A percentile compares a stretch with the other conserved stretches of the same genome.
Conservation (phyloP, 768 basidiomycete species). For the Termitomyces sp. region DNA sequence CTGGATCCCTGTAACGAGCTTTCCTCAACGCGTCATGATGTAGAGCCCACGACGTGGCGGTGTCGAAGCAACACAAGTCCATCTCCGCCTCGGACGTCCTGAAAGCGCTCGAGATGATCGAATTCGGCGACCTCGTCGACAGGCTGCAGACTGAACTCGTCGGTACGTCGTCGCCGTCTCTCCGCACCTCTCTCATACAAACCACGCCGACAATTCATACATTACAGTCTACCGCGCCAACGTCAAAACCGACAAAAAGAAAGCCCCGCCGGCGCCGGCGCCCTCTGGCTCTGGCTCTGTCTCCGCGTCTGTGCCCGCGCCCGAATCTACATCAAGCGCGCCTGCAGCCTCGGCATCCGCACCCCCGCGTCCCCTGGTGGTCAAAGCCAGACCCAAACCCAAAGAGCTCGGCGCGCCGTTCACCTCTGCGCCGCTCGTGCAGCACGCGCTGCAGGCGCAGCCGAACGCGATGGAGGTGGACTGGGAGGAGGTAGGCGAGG, state of each 20-base stretch:
- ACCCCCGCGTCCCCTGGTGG: conserved; percentile 13
- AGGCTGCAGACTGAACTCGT: conserved; percentile 59
- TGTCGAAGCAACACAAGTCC: conserved; percentile 76
- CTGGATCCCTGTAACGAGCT: too few species aligned
- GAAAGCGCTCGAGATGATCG: conserved; percentile 75
- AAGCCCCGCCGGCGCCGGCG: conserved; percentile 20
- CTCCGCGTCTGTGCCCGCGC: not conserved
- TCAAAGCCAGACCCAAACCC: conserved; percentile 33
- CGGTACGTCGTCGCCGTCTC: conserved; percentile 33
- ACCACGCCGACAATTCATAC: too few species aligned
- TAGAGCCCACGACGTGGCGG: conserved; percentile 87
- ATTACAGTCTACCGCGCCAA: conserved; percentile 68
- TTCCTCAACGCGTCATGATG: conserved; percentile 12
- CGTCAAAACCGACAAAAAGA: conserved; percentile 56
- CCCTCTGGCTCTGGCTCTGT: conserved; percentile 12
- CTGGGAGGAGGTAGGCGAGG: conserved; percentile 21
- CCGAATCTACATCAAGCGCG: conserved; percentile 1
- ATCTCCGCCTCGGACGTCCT: conserved; percentile 89
- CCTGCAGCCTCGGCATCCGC: conserved; percentile 10
- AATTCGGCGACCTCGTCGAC: conserved; percentile 68
- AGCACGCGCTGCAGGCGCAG: conserved; percentile 16
- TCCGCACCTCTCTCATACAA: too few species aligned
- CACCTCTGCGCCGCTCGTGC: conserved; percentile 22
- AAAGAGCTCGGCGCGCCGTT: conserved; percentile 25
- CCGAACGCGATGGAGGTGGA: conserved; percentile 26